Evolutionary conservation across 176 grass and related monocot species (phyloP).

Genomic region (Pontederia crassipes): DNA sequence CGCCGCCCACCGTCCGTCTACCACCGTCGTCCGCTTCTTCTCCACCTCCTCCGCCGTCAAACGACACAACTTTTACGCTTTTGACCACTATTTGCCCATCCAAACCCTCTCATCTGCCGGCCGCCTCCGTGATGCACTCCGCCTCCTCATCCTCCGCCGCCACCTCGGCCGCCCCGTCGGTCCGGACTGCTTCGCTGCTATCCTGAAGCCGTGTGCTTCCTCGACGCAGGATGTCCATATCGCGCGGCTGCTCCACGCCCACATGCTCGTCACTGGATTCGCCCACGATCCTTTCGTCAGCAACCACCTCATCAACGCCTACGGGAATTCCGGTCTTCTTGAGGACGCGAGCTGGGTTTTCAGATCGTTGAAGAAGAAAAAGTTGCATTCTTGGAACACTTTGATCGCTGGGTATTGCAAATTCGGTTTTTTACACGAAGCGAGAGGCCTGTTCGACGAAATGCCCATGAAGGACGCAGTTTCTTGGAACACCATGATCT

Average conservation of each 20-base stretch:
- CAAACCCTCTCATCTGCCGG: conserved; percentile 4
- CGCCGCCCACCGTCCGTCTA: neutral
- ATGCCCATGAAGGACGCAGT: conserved; percentile 17
- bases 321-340: conserved; percentile 13
- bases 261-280: conserved; percentile 20
- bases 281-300: conserved; percentile 12
- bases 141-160: conserved; percentile 18
- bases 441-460: conserved; percentile 11
- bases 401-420: conserved; percentile 16
- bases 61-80: neutral
- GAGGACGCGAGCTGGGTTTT: conserved; percentile 14
- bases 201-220: conserved; percentile 5
- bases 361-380: conserved; percentile 11
- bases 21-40: neutral
- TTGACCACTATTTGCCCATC: neutral
- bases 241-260: conserved; percentile 18
- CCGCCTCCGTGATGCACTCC: conserved; percentile 12
- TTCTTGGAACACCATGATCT: conserved; percentile 25
- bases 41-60: neutral
- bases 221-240: neutral
- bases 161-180: neutral
- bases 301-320: conserved; percentile 20
- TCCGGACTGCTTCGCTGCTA: conserved; percentile 10
- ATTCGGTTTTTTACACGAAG: conserved; percentile 18
- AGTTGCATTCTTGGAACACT: conserved; percentile 24